Percentiles rank a stretch among this genome's conserved stretches.
Conservation (phyloP, 495 filamentous ascomycete genomes). For the Neurospora tetraspora region DNA sequence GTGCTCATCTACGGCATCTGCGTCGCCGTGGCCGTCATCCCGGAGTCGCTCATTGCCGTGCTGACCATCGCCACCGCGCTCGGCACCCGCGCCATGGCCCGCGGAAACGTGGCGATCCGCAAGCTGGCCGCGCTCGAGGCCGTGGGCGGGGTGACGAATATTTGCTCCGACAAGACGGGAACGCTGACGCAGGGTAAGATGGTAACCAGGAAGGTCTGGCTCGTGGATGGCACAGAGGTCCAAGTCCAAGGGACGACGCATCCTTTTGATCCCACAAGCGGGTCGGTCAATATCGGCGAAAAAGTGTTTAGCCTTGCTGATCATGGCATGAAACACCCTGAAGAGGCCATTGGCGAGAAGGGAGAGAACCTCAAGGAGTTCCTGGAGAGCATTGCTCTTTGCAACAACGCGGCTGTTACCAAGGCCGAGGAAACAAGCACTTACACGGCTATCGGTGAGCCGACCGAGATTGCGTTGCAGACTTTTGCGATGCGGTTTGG, state of each 20-base stretch:
- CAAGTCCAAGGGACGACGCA: constrained; percentile 47
- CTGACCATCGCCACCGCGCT: constrained; percentile 67
- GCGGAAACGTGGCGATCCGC: constrained; percentile 63
- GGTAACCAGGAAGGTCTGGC: constrained; percentile 71
- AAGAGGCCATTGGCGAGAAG: constrained; percentile 5
- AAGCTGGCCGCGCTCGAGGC: constrained; percentile 72
- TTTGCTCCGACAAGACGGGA: constrained; percentile 83
- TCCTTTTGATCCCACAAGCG: constrained; percentile 28
- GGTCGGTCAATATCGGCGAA: constrained; percentile 12
- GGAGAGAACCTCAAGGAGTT: constrained; percentile 8
- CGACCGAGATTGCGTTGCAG: constrained; percentile 78
- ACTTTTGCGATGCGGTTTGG: constrained; percentile 67
- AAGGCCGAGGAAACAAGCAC: constrained; percentile 24
- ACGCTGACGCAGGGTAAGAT: constrained; percentile 68
- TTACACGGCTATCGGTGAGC: constrained; percentile 57
- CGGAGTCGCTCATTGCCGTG: constrained; percentile 58
- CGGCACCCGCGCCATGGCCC: constrained; percentile 66
- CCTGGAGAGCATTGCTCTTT: constrained; percentile 20
- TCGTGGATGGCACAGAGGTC: constrained; percentile 49
- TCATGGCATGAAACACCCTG: not conserved
- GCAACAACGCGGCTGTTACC: constrained; percentile 37
- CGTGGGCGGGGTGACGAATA: constrained; percentile 75
- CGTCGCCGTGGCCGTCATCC: constrained; percentile 59
- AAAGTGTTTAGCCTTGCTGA: not conserved
- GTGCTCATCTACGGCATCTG: constrained; percentile 78